Evolutionary conservation across 305 asterid species (phyloP).

Genomic region (Solanum hybrid): DNA sequence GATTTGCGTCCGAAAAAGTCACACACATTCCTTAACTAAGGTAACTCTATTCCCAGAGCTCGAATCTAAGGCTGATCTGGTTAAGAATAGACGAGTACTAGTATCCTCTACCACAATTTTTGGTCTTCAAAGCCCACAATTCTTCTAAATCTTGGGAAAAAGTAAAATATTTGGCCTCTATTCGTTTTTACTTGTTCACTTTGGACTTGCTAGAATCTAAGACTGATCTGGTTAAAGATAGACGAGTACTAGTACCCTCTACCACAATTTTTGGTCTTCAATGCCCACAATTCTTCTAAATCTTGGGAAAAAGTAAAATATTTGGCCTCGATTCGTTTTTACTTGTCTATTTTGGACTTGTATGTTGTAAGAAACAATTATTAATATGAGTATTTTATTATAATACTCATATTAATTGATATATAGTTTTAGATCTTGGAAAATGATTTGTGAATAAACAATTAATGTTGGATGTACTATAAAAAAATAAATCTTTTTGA

Average conservation of each 20-base stretch:
- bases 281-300: background rate
- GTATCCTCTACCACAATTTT: background rate
- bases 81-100: background rate
- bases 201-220: background rate
- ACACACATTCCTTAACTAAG: background rate
- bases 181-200: background rate
- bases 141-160: background rate
- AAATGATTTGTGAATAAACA: background rate
- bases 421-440: background rate
- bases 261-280: background rate
- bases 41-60: fast-evolving
- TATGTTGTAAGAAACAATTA: background rate
- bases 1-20: background rate
- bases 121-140: background rate
- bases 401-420: background rate
- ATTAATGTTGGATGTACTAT: too few relatives aligned
- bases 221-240: background rate
- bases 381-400: background rate
- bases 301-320: background rate
- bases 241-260: background rate
- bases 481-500: too few relatives aligned
- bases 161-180: background rate
- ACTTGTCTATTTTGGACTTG: background rate
- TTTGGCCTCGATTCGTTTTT: too few relatives aligned
- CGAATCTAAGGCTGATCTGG: background rate